Percentiles rank a stretch among this genome's conserved stretches.
Evolutionary conservation across 2,329 filamentous ascomycete genomes (phyloP).

Genomic region (Seiridium cupressi): DNA sequence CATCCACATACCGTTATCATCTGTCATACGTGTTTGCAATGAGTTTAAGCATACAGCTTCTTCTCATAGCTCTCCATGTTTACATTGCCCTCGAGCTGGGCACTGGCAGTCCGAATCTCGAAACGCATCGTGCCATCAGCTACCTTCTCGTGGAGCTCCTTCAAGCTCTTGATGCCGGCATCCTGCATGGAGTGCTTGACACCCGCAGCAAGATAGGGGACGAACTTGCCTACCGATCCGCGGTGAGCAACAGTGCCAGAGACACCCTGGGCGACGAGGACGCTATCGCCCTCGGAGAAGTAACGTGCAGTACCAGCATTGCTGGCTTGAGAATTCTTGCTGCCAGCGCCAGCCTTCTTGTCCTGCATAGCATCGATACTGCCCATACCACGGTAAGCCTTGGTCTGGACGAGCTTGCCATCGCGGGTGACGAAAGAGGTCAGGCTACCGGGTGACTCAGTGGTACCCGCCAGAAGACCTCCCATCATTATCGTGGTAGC

Average conservation of each 20-base stretch:
- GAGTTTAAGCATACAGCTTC: slow-evolving; percentile 78
- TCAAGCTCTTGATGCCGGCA: slow-evolving; percentile 79
- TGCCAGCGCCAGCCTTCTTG: slow-evolving; percentile 82
- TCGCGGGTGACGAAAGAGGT: slow-evolving; percentile 95
- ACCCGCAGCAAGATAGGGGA: slow-evolving; percentile 92
- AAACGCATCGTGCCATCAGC: slow-evolving; percentile 77
- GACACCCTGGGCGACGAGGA: slow-evolving; percentile 95
- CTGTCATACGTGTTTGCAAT: background rate
- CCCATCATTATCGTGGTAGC: slow-evolving; percentile 99
- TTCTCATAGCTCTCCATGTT: slow-evolving; percentile 99
- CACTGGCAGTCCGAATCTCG: slow-evolving; percentile 90
- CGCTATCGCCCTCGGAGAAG: slow-evolving; percentile 94
- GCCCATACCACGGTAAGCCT: slow-evolving; percentile 99
- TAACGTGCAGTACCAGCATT: slow-evolving; percentile 97
- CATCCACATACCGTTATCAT: background rate
- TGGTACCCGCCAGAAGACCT: slow-evolving; percentile 92
- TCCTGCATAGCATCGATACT: slow-evolving; percentile 99
- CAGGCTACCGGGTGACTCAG: slow-evolving; percentile 77
- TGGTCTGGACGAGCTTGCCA: slow-evolving; percentile 97
- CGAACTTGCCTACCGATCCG: slow-evolving; percentile 87
- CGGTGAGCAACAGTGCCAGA: slow-evolving; percentile 81
- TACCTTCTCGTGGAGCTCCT: slow-evolving; percentile 74
- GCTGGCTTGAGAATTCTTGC: slow-evolving; percentile 71
- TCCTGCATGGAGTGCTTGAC: slow-evolving; percentile 98
- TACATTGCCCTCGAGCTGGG: slow-evolving; percentile 93